phyloP scores from a whole-genome alignment of 2,329 filamentous ascomycete species.

The Hymenoscyphus albidus region DNA sequence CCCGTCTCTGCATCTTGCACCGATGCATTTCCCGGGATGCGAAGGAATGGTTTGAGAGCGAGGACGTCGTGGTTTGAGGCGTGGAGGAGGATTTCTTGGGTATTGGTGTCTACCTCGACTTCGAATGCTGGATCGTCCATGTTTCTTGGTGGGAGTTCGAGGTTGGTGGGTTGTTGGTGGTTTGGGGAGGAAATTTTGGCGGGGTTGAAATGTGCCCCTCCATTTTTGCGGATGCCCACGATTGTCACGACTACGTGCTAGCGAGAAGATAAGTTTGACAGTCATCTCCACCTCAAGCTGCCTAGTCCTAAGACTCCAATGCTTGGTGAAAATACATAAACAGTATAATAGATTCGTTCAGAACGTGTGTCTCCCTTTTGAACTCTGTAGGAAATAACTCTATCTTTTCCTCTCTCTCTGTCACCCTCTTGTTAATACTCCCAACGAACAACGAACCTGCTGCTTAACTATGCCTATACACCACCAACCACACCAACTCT shows the following conservation, averaged over 20 bases:
- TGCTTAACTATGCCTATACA: too few relatives aligned
- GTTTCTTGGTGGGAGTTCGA: not conserved
- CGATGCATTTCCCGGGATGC: conserved; percentile 53
- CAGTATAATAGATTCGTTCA: too few relatives aligned
- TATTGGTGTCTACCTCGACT: conserved; percentile 25
- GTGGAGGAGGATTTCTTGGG: conserved; percentile 61
- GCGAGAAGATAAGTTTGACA: not conserved
- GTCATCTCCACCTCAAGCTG: too few relatives aligned
- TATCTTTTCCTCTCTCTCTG: too few relatives aligned
- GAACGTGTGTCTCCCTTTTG: too few relatives aligned
- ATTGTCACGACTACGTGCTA: not conserved
- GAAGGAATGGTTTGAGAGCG: conserved; percentile 33
- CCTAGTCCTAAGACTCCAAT: too few relatives aligned
- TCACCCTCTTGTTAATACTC: too few relatives aligned
- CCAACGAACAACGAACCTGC: too few relatives aligned
- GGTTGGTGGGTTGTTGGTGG: not conserved
- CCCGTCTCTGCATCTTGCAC: conserved; percentile 81
- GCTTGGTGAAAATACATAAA: too few relatives aligned
- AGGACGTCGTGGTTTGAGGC: conserved; percentile 55
- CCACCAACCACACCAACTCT: too few relatives aligned
- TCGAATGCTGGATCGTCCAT: conserved; percentile 33
- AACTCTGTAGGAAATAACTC: too few relatives aligned
- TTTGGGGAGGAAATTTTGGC: not conserved
- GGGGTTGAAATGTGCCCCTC: not conserved
- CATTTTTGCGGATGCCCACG: not conserved